phyloP scores from a whole-genome alignment of 257 asterid species.

The Leonotis leonurus region DNA sequence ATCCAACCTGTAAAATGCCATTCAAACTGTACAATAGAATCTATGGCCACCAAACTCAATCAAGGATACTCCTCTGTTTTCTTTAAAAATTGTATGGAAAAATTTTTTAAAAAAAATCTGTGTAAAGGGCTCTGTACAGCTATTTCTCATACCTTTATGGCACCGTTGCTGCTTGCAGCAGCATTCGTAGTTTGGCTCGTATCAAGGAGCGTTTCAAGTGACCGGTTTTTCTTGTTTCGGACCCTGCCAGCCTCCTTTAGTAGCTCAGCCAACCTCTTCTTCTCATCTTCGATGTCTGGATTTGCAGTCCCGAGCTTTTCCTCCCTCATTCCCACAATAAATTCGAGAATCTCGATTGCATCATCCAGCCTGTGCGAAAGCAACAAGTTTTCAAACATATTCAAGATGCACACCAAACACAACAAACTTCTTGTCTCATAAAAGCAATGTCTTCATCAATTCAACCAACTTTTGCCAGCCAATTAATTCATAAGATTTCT shows the following conservation, averaged over 20 bases:
- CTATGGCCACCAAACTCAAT: slow-evolving; percentile 35
- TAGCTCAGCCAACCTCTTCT: slow-evolving; percentile 78
- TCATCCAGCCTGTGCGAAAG: slow-evolving; percentile 60
- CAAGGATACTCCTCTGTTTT: slow-evolving; percentile 32
- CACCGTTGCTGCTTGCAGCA: slow-evolving; percentile 33
- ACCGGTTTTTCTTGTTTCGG: slow-evolving; percentile 65
- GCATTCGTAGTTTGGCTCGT: slow-evolving; percentile 43
- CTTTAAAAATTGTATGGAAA: slow-evolving; percentile 25
- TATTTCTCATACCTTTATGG: slow-evolving; percentile 46
- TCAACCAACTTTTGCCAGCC: slow-evolving; percentile 6
- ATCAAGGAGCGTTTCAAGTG: slow-evolving; percentile 69
- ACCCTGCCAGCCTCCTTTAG: slow-evolving; percentile 75
- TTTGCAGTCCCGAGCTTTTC: slow-evolving; percentile 97
- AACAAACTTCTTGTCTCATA: slow-evolving; percentile 9
- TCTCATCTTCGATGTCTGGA: slow-evolving; percentile 89
- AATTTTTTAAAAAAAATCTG: background rate
- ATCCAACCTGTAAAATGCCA: slow-evolving; percentile 30
- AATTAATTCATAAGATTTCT: no score
- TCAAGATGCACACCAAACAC: slow-evolving; percentile 1
- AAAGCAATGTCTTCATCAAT: background rate
- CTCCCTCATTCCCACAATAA: slow-evolving; percentile 81
- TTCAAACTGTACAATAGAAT: slow-evolving; percentile 29
- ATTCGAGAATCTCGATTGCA: slow-evolving; percentile 75
- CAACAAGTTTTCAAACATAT: background rate
- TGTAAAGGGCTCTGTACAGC: slow-evolving; percentile 49